Evolutionary conservation across 2,329 filamentous ascomycete genomes (phyloP), one percentile per base, ranked within the genome.

Genomic region (Aureobasidium sp.): DNA sequence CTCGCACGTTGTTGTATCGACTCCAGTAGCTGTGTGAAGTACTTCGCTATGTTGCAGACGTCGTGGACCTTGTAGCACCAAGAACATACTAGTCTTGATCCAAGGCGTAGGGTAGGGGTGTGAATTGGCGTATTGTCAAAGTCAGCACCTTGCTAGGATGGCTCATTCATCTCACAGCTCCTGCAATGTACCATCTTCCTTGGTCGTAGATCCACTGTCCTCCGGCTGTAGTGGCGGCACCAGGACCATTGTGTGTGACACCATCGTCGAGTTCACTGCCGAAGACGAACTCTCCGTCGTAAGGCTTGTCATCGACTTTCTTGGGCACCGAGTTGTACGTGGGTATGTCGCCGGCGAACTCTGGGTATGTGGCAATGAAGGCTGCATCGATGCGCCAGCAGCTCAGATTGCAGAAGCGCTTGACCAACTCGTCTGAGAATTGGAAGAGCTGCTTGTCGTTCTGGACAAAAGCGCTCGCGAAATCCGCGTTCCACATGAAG

Each of bases 331-430:
- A 54, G 33, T 61, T 61, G 39, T 61, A 61, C 6, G 49, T 56
- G 22, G 60, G 60, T 31, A 61, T 61, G 24, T 61, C 60, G 31
- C 60, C 60, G 9, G 49, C 49, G 17, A 61, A 61, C 33, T 61
- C 60, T 19, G 60, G 60, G 24, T 54, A 61, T 14, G 31, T 50
- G 42, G 60, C 49, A 11, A 61, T 44, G 33, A 61, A 61, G 24
- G 60, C 31, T 12, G 60, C 31, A 33, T 61, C 60, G n/a, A 61
- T 56, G 8, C 47, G 48, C 60, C 60, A 61, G 24, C 49, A 61
- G 31, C 29, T 56, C 37, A 61, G 60, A n/a, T 61, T 61, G 60
- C 49, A 17, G 22, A 61, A 54, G 24, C 60, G 60, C 33, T 39
- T 61, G 24, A 48, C 12, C 35, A 61, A 19, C 15, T 61, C 60